phyloP scores from a whole-genome alignment of 371 early-diverging fungal species.

The Zychaea mexicana region DNA sequence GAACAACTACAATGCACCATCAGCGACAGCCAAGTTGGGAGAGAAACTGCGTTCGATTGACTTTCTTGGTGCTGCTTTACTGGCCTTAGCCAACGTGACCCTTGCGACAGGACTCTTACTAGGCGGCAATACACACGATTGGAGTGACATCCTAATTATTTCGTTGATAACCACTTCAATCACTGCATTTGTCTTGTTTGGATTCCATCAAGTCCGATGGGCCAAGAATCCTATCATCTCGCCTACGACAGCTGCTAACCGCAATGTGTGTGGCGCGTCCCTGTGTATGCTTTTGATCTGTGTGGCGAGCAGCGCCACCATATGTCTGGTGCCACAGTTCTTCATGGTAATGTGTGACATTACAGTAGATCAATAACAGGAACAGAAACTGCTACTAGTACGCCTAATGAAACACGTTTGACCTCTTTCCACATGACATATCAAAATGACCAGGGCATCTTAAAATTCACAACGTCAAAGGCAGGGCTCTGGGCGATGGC shows the following conservation, averaged over 20 bases:
- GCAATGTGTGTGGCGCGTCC: constrained; percentile 28
- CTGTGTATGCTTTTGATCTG: constrained; percentile 37
- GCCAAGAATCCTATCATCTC: constrained; percentile 64
- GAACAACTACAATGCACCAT: background rate
- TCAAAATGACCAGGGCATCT: background rate
- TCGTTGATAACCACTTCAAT: constrained; percentile 45
- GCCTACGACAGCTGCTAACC: constrained; percentile 35
- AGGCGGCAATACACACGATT: constrained; percentile 61
- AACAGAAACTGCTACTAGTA: no score
- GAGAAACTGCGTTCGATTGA: constrained; percentile 43
- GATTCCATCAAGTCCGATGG: constrained; percentile 58
- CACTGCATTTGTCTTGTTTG: constrained; percentile 49
- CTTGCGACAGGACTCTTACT: constrained; percentile 31
- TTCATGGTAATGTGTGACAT: constrained; percentile 35
- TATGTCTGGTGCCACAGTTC: constrained; percentile 32
- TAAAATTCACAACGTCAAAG: background rate
- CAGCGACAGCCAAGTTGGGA: constrained; percentile 12
- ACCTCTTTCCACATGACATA: no score
- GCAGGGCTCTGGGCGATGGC: background rate
- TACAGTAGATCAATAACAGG: no score
- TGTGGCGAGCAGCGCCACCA: constrained; percentile 28
- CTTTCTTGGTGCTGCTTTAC: constrained; percentile 23
- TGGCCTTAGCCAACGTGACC: constrained; percentile 39
- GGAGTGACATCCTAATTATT: constrained; percentile 61
- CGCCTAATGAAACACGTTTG: no score